phyloP scores from a whole-genome alignment of 2,329 filamentous ascomycete species.

The Scorias spongiosa region DNA sequence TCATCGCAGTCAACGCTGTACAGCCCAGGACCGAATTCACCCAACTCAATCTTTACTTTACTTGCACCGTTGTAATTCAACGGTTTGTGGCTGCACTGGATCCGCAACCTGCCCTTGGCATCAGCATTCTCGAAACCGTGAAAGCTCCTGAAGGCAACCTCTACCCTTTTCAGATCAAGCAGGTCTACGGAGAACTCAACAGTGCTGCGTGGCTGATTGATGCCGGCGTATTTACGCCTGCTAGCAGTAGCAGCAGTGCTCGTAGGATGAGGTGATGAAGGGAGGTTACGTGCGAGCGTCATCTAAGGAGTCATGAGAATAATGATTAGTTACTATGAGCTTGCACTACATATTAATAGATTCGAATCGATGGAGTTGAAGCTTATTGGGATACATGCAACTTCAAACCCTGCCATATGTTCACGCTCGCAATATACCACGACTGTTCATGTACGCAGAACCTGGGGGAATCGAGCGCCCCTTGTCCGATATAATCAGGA shows the following conservation, averaged over 20 bases:
- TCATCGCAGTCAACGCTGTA: not conserved
- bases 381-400: too few relatives aligned
- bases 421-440: too few relatives aligned
- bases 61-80: not conserved
- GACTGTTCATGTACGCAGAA: too few relatives aligned
- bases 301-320: too few relatives aligned
- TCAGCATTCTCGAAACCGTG: not conserved
- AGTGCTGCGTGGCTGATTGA: conserved; percentile 16
- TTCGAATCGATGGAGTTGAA: too few relatives aligned
- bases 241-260: not conserved
- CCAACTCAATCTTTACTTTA: not conserved
- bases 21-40: not conserved
- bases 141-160: not conserved
- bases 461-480: too few relatives aligned
- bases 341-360: too few relatives aligned
- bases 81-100: not conserved
- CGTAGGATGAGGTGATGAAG: too few relatives aligned
- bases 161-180: conserved; percentile 10
- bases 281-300: too few relatives aligned
- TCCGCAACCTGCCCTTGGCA: not conserved
- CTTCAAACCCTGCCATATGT: too few relatives aligned
- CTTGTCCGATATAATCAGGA: too few relatives aligned
- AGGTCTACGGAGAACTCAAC: conserved; percentile 18
- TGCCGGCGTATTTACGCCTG: conserved; percentile 10
- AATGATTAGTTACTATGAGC: too few relatives aligned